phyloP scores from a whole-genome alignment of 1,284 basidiomycete genomes.

The Leccinum subspadiceum region DNA sequence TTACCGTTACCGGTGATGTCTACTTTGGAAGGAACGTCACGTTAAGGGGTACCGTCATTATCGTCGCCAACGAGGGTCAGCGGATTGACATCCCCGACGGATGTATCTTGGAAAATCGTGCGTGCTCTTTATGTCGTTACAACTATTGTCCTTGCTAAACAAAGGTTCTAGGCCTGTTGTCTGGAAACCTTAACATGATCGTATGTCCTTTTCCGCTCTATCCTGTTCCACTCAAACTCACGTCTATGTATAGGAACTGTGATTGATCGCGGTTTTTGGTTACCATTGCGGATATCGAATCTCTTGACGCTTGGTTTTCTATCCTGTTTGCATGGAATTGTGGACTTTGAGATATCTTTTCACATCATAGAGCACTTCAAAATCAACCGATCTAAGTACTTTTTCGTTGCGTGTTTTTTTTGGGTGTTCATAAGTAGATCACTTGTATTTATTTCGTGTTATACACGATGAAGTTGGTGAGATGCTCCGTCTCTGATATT shows the following conservation, averaged over 20 bases:
- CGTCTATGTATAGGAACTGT: constrained; percentile 28
- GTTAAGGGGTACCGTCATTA: constrained; percentile 83
- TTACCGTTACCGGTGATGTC: constrained; percentile 96
- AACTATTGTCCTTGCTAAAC: constrained; percentile 9
- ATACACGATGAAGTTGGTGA: background rate
- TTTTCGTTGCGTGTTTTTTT: constrained; percentile 1
- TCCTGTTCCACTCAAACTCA: constrained; percentile 1
- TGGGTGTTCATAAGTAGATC: constrained; percentile 5
- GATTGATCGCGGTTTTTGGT: constrained; percentile 9
- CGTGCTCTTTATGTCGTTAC: constrained; percentile 23
- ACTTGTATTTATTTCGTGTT: background rate
- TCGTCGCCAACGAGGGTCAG: constrained; percentile 91
- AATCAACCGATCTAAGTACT: background rate
- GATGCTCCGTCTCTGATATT: background rate
- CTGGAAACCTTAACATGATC: constrained; percentile 69
- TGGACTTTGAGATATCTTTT: background rate
- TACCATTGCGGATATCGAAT: constrained; percentile 5
- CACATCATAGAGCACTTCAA: constrained; percentile 17
- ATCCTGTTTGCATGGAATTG: background rate
- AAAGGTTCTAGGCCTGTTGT: constrained; percentile 47
- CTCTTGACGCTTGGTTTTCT: constrained; percentile 8
- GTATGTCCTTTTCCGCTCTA: constrained; percentile 38
- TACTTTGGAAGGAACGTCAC: constrained; percentile 94
- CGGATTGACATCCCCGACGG: constrained; percentile 96
- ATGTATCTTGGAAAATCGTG: constrained; percentile 90